Conservation (phyloP, 2,329 filamentous ascomycete genomes). For the Erysiphe pulchra region DNA sequence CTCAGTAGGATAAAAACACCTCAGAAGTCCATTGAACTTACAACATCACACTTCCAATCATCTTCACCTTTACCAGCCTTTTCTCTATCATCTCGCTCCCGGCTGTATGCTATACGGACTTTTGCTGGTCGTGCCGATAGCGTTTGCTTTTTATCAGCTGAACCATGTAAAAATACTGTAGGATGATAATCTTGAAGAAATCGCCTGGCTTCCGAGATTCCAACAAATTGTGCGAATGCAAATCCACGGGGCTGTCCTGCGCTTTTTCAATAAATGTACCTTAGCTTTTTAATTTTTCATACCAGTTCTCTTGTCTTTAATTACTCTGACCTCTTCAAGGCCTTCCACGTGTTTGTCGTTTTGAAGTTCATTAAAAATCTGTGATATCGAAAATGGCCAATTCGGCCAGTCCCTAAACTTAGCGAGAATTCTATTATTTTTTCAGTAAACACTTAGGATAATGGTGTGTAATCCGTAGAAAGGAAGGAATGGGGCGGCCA, state of each 20-base stretch:
- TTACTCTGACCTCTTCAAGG: conserved; percentile 30
- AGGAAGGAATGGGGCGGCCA: conserved; percentile 16
- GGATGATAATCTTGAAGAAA: conserved; percentile 28
- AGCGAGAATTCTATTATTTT: conserved; percentile 14
- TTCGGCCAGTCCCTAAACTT: conserved; percentile 14
- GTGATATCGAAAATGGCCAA: conserved; percentile 14
- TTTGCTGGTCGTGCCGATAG: conserved; percentile 17
- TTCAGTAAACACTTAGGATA: conserved; percentile 13
- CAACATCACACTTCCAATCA: conserved; percentile 30
- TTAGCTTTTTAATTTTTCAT: background rate
- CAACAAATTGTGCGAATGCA: conserved; percentile 27
- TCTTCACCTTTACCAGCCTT: conserved; percentile 20
- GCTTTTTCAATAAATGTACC: background rate
- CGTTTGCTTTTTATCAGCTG: conserved; percentile 16
- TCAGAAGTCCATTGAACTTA: conserved; percentile 9
- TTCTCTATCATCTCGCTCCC: conserved; percentile 24
- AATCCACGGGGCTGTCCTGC: conserved; percentile 27
- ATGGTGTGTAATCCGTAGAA: conserved; percentile 4
- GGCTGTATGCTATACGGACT: conserved; percentile 22
- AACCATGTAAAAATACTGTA: conserved; percentile 21
- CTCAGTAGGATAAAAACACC: background rate
- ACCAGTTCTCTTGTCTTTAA: conserved; percentile 32
- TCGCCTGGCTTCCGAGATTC: conserved; percentile 21
- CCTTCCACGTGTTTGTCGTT: conserved; percentile 23
- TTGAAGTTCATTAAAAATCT: conserved; percentile 29